Evolutionary conservation across 768 basidiomycete genomes (phyloP), one percentile per base, ranked within the genome.

Genomic region (Leccinellum albellum): DNA sequence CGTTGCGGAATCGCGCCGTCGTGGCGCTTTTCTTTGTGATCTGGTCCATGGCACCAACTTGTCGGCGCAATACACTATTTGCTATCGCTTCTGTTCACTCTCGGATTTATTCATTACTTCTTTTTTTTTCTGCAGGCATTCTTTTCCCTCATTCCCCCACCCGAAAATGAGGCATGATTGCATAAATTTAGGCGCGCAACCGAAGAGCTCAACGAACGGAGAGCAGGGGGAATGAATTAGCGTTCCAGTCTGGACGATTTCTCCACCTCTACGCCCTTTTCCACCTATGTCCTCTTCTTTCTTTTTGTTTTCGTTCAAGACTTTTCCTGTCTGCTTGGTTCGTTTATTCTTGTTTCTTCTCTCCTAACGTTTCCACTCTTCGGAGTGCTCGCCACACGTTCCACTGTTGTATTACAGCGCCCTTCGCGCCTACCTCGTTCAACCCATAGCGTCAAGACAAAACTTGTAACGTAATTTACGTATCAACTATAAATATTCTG

Each of bases 401-500:
- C 29, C 48, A 53, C 50, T 51, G 24, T 65, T 65, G 63, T 70
- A 66, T 58, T 61, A 57, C 58, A 46, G 48, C 56, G 53, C 1
- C 40, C 42, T 52, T 65, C 32, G 42, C 48, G 42, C 42, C 37
- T 53, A 12, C 49, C 28, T 24, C 33, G 24, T 44, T 42, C 15
- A 13, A n/a, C 46, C 48, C 37, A 40, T 40, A 40, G 37, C 37
- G 3, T 40, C 55, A 59, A 69, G 50, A 64, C 54, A 59, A 57
- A 61, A 51, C 50, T 20, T 72, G 69, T 70, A 70, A 59, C 67
- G 67, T 71, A 73, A 63, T 58, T 61, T 70, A 70, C 62, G 55
- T 52, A 65, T 70, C 66, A 70, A 70, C 69, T 70, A 70, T 70
- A 66, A 68, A 68, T 66, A 66, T 60, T 59, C 61, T 55, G 55